Evolutionary conservation across 106 monocot genomes (phyloP), one percentile per base, ranked within the genome.

Genomic region (Alisma plantagoaquatica): DNA sequence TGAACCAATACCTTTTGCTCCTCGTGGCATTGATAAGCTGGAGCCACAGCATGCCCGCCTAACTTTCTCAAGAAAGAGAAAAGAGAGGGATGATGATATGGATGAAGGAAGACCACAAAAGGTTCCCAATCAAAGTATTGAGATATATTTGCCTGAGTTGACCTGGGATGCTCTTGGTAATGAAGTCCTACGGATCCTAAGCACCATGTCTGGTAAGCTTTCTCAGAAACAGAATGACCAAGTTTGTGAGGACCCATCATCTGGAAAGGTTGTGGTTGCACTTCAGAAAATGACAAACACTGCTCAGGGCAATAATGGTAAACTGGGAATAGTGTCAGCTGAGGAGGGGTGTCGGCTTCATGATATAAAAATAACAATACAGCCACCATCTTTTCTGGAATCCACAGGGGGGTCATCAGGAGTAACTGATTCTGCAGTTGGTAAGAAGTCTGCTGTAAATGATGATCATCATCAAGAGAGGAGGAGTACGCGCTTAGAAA

Each of bases 381-480:
- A 7, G 35, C 35, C 14, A 14, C 6, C 14, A 38, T 6, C 14
- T 6, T 38, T 38, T 7, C 35, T 7, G 35, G 35, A 38, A 38
- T 38, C 35, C 35, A 38, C 14, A n/a, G 35, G 14, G 14, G 35
- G 9, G 6, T 38, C 35, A 38, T 7, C 9, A 6, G 14, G 35
- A 7, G 14, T 14, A 38, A 38, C 6, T 6, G 9, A 38, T 38
- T 38, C 35, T 38, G 35, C 35, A 7, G 35, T 6, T 7, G 35
- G 14, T 38, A 14, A 7, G 35, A 38, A 38, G 14, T 38, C 35
- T 7, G 43, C 16, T 70, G 28, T 28, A 41, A 84, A 88, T 23
- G 84, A 81, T 72, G 96, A 89, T 44, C 96, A 98, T 60, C 73
- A 61, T 51, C 84, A 89, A 19, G 96, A 89, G 70, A 84, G 96